These are phyloP conservation scores for Leptosphaerulina australis DNA, from an alignment of 2,329 filamentous ascomycete genomes.

Conservation along the genomic window DNA sequence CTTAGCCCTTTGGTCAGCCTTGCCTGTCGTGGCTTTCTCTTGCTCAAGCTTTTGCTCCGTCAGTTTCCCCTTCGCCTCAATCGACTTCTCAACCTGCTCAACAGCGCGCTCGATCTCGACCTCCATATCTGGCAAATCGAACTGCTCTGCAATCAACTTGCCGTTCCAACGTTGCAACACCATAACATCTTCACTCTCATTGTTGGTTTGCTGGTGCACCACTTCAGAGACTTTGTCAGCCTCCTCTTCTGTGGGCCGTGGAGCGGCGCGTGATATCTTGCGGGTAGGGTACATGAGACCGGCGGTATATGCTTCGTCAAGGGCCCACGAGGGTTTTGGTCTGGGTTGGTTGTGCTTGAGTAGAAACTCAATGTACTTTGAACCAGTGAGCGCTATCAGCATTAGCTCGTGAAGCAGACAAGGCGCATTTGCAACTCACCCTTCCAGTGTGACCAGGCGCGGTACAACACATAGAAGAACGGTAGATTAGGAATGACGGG, in stretches of 20 bases:
- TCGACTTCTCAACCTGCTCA: slow-evolving; percentile 56
- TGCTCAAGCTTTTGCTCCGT: slow-evolving; percentile 47
- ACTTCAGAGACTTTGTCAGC: slow-evolving; percentile 47
- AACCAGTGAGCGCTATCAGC: slow-evolving; percentile 72
- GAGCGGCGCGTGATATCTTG: slow-evolving; percentile 48
- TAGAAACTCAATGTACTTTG: slow-evolving; percentile 83
- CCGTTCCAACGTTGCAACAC: slow-evolving; percentile 58
- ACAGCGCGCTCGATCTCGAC: slow-evolving; percentile 61
- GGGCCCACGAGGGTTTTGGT: slow-evolving; percentile 66
- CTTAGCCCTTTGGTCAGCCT: slow-evolving; percentile 33
- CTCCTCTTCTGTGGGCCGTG: slow-evolving; percentile 46
- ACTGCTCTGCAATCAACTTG: slow-evolving; percentile 57
- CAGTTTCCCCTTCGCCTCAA: slow-evolving; percentile 49
- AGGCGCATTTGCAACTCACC: slow-evolving; percentile 8
- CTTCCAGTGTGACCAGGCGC: slow-evolving; percentile 64
- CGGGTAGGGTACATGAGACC: slow-evolving; percentile 55
- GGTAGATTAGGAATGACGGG: slow-evolving; percentile 91
- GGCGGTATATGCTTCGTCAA: slow-evolving; percentile 76
- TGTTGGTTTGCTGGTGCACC: slow-evolving; percentile 50
- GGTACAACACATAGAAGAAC: slow-evolving; percentile 93
- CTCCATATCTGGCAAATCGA: slow-evolving; percentile 58
- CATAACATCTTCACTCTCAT: slow-evolving; percentile 55
- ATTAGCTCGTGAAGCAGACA: neutral
- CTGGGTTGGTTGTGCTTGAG: slow-evolving; percentile 73
- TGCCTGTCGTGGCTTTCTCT: slow-evolving; percentile 39